Evolutionary conservation across 2,329 filamentous ascomycete species (phyloP).

Genomic region (Colletotrichum sp.): DNA sequence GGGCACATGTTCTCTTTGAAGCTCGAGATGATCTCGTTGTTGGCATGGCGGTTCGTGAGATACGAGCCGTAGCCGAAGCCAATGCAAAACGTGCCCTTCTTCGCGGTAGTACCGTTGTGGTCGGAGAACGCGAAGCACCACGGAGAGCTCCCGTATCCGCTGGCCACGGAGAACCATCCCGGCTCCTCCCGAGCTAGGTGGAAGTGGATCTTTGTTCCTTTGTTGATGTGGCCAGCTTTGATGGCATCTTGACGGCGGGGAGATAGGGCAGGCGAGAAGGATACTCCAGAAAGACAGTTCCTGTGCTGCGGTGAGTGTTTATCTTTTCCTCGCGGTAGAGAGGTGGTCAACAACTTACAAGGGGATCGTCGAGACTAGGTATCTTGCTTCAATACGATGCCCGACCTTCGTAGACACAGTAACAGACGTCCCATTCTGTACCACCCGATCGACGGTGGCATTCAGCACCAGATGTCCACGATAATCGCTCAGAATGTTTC

Average conservation of each 20-base stretch:
- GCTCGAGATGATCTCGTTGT: not conserved
- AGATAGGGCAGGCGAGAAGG: not conserved
- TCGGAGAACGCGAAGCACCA: not conserved
- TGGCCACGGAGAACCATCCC: not conserved
- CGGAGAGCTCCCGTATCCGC: not conserved
- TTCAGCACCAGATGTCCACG: not conserved
- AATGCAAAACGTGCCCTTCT: not conserved
- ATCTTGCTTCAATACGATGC: not conserved
- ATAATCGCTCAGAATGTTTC: not conserved
- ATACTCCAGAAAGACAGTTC: not conserved
- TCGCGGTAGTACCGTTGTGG: not conserved
- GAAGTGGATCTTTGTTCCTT: not conserved
- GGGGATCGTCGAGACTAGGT: not conserved
- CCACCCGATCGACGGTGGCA: not conserved
- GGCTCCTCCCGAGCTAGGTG: not conserved
- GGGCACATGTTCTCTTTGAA: not conserved
- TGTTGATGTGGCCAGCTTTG: not conserved
- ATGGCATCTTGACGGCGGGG: not conserved
- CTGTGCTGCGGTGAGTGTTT: not conserved
- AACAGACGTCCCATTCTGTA: not conserved
- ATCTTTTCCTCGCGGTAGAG: fast-evolving
- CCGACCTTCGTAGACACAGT: not conserved
- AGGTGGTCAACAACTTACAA: not conserved
- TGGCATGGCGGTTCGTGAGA: fast-evolving
- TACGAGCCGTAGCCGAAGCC: not conserved